A percentile compares a stretch with the other conserved stretches of the same genome.
Conservation (phyloP, 208 protist species). For the Angomonas ambiguus region DNA sequence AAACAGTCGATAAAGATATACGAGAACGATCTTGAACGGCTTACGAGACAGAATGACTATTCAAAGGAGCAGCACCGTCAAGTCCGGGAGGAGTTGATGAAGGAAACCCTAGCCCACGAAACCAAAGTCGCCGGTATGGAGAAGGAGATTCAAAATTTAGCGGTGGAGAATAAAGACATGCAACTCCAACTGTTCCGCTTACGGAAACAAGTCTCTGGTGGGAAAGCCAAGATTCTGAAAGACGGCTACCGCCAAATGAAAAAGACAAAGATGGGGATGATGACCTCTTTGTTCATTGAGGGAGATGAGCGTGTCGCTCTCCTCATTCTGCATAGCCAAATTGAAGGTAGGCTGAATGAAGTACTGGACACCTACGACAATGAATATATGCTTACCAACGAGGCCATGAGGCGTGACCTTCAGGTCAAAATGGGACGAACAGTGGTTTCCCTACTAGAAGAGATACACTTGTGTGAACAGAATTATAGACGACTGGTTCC, state of each 20-base stretch:
- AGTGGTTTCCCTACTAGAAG: slow-evolving; percentile 72
- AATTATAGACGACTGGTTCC: slow-evolving; percentile 68
- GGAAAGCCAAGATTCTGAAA: slow-evolving; percentile 47
- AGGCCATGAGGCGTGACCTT: slow-evolving; percentile 23
- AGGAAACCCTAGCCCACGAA: slow-evolving; percentile 17
- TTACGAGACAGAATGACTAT: slow-evolving; percentile 65
- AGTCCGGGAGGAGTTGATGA: slow-evolving; percentile 31
- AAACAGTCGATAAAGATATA: slow-evolving; percentile 48
- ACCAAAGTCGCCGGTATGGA: slow-evolving; percentile 29
- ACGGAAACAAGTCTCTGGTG: slow-evolving; percentile 70
- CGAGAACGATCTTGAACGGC: slow-evolving; percentile 61
- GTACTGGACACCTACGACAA: slow-evolving; percentile 75
- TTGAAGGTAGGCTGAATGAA: slow-evolving; percentile 84
- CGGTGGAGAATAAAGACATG: slow-evolving; percentile 86
- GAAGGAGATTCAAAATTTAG: slow-evolving; percentile 52
- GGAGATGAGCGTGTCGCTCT: slow-evolving; percentile 74
- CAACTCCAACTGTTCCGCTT: slow-evolving; percentile 82
- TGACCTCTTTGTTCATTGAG: slow-evolving; percentile 71
- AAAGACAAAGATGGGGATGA: slow-evolving; percentile 62
- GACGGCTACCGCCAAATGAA: slow-evolving; percentile 76
- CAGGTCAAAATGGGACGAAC: slow-evolving; percentile 37
- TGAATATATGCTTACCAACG: slow-evolving; percentile 49
- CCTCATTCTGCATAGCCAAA: slow-evolving; percentile 73
- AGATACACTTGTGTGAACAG: slow-evolving; percentile 80
- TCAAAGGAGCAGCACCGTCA: slow-evolving; percentile 43